Evolutionary conservation across 2,329 filamentous ascomycete genomes (phyloP), one percentile per base, ranked within the genome.

Genomic region (Metarhizium sp.): DNA sequence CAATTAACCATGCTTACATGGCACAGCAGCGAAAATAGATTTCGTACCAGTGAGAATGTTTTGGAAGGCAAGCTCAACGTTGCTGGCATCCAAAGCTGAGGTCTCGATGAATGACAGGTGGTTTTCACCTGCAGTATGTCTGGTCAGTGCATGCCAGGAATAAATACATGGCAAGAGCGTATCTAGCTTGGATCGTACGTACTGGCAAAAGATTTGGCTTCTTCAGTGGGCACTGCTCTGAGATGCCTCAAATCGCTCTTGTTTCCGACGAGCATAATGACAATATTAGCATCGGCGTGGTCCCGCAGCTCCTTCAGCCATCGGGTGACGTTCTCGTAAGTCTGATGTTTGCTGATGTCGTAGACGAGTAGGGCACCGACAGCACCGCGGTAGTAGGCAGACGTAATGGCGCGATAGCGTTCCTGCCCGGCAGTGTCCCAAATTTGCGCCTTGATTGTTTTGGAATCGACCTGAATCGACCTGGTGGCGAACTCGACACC

Each of bases 211-310:
- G 90, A 82, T 78, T 97, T 99, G 65, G 92, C 94, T 75, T 97
- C 92, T 71, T 99, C 94, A 58, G 94, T 99, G 52, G 94, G 91
- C 63, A 99, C 94, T 62, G 94, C 94, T 72, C 94, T 85, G 69
- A 99, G 81, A 77, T 99, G 94, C 75, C 92, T 89, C 87, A 97
- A 88, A 95, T 99, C 94, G 75, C 92, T 97, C 88, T 99, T 99
- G 85, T 99, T 99, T 74, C 94, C 94, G 55, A 97, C 94, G 67
- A 99, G 80, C 94, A 99, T 99, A 72, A 99, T 99, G 67, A 99
- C 92, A 67, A 97, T 96, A 78, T 97, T 97, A 67, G 91, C 92
- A 73, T 99, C 94, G 65, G 94, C 94, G 75, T 99, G 92, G 71
- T 96, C 94, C 67, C 94, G 86, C 69, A 99, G 81, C 80, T 99